Evolutionary conservation across 148 eudicot genomes (phyloP).

Genomic region (Vaccinium vitisidaea): DNA sequence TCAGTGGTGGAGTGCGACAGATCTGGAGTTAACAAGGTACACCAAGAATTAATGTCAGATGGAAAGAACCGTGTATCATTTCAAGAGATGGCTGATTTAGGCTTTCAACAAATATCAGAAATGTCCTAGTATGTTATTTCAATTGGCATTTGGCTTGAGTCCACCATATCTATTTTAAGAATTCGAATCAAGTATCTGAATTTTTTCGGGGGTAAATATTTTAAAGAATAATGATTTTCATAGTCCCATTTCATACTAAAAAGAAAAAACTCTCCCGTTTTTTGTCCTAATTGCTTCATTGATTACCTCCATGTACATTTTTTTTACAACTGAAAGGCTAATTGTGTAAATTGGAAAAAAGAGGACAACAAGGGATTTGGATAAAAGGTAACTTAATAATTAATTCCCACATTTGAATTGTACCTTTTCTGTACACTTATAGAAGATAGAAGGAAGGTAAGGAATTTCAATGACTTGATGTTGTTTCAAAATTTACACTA

Average conservation of each 20-base stretch:
- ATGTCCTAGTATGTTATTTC: not conserved
- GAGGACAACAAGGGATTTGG: no score
- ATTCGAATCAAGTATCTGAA: not conserved
- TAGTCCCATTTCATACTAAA: not conserved
- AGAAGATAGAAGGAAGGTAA: no score
- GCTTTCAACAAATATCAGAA: not conserved
- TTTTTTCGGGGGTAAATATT: not conserved
- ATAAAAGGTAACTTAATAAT: no score
- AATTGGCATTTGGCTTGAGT: not conserved
- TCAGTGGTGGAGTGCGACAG: constrained; percentile 35
- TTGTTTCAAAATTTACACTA: no score
- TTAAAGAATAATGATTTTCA: not conserved
- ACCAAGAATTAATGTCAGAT: not conserved
- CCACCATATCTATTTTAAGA: not conserved
- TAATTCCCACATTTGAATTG: no score
- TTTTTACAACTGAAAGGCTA: no score
- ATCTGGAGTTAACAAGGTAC: constrained; percentile 27
- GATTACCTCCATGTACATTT: no score
- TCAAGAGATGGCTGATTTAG: not conserved
- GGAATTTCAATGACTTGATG: no score
- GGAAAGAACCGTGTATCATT: not conserved
- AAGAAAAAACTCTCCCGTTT: no score
- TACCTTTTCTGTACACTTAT: no score
- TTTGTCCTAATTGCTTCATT: no score
- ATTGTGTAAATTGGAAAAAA: no score